Evolutionary conservation across 108 stramenopile species (phyloP).

Genomic region (Mediolabrus comicus): DNA sequence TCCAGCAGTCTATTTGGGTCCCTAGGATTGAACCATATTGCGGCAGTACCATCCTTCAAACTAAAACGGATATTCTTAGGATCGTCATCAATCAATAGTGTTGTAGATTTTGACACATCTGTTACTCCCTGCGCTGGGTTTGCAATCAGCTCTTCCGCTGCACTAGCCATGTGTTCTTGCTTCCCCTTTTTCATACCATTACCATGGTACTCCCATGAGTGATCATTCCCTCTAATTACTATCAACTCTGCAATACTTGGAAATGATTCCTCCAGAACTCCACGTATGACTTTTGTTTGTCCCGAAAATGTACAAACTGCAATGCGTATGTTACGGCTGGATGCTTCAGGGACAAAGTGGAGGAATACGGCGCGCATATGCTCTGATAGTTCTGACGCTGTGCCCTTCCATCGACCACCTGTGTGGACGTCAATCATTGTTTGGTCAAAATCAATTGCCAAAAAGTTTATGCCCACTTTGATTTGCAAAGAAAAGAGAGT

Average conservation of each 20-base stretch:
- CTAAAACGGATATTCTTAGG: conserved; percentile 74
- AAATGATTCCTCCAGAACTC: conserved; percentile 65
- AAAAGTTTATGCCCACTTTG: conserved; percentile 77
- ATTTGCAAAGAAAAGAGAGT: not conserved
- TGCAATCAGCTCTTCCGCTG: conserved; percentile 84
- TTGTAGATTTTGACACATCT: conserved; percentile 60
- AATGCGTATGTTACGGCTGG: conserved; percentile 61
- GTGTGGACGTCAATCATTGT: conserved; percentile 93
- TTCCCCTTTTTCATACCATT: conserved; percentile 77
- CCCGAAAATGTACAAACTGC: conserved; percentile 91
- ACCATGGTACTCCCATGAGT: conserved; percentile 84
- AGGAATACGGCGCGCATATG: conserved; percentile 90
- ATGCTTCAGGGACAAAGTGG: conserved; percentile 65
- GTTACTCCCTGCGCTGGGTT: conserved; percentile 26
- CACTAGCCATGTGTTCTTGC: conserved; percentile 92
- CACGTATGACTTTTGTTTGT: conserved; percentile 74
- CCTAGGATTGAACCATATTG: conserved; percentile 85
- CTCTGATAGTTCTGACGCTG: conserved; percentile 63
- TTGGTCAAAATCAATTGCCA: conserved; percentile 94
- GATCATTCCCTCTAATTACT: conserved; percentile 84
- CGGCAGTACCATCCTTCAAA: conserved; percentile 73
- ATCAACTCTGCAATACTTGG: conserved; percentile 54
- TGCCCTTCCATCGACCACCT: conserved; percentile 83
- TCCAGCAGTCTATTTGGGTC: conserved; percentile 60
- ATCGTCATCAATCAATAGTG: conserved; percentile 96